Base-by-base conservation (phyloP, 2,329 filamentous ascomycete genomes). In the Eutypella sp. region DNA sequence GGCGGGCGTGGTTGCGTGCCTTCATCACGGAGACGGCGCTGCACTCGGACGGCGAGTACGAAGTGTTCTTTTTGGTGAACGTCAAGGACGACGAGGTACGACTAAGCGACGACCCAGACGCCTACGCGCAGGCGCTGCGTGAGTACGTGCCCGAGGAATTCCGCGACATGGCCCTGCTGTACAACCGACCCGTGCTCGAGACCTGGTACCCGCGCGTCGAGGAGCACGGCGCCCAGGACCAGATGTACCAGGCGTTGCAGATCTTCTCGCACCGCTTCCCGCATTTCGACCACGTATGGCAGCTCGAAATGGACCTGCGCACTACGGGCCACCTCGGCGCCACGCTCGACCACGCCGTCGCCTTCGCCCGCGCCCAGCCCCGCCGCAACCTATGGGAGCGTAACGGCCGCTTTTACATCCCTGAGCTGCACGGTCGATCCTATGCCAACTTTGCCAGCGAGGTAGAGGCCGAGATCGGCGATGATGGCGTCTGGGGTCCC, bases 361-460 rank as follows among this genome's bases (percentile, higher is more conserved):
- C 71, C 23, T 90, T 85, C 78, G 78, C 82, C 1, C 74, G 74
- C 46, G 61, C 76, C 29, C 85, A 90, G 60, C 78, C 82, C 1
- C 79, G 85, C 16, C 78, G 79, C 46, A 78, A 80, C 15, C 69
- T 89, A 2, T 90, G 87, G 87, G 86, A 90, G 62, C 79, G 85
- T 42, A 85, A 81, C 44, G 74, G 81, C 6, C 80, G 84, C 48
- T 90, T 89, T 67, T 90, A 88, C 61, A 78, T 89, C 9, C 86
- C 86, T 0, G 67, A 70, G 0, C 73, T 81, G 33, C 84, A 89
- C 57, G 82, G 82, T 20, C 69, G 70, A 16, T 89, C 82, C 78
- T 78, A 84, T 40, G 79, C 87, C 56, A 88, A 88, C 61, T 78
- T 74, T 9, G 38, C 43, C 5, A 39, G 9, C 8, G 36, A 23